Conservation (phyloP, 2,329 filamentous ascomycete species). For the Penicillium sp. region DNA sequence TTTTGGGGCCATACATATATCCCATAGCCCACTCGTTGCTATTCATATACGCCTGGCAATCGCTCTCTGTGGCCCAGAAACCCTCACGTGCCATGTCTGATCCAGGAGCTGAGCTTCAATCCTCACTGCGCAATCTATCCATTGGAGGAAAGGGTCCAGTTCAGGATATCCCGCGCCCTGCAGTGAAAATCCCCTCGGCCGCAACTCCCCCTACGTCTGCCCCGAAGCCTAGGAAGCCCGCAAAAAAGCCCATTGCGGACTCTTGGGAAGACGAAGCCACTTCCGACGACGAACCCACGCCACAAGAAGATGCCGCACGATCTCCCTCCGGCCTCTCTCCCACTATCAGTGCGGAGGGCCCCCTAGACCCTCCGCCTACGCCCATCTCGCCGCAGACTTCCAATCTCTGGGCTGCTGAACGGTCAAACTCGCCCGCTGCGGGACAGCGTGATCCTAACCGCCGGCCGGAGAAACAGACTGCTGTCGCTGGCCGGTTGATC, state of each 20-base stretch:
- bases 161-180: constrained; percentile 32
- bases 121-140: constrained; percentile 35
- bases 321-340: constrained; percentile 35
- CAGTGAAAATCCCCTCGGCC: constrained; percentile 7
- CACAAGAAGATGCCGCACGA: constrained; percentile 5
- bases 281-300: constrained; percentile 34
- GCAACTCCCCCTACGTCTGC: neutral
- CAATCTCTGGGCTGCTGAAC: constrained; percentile 20
- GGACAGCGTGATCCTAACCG: constrained; percentile 24
- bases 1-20: neutral
- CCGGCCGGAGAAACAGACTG: constrained; percentile 89
- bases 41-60: neutral
- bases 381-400: constrained; percentile 61
- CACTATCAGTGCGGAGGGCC: constrained; percentile 34
- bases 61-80: neutral
- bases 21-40: neutral
- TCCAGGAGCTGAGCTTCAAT: constrained; percentile 34
- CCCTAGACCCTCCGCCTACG: constrained; percentile 66
- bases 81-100: constrained; percentile 25
- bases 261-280: constrained; percentile 77
- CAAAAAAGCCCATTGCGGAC: constrained; percentile 59
- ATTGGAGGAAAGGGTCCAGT: constrained; percentile 36
- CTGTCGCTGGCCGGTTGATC: constrained; percentile 87
- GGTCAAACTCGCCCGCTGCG: constrained; percentile 18
- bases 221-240: constrained; percentile 25